phyloP scores from a whole-genome alignment of 176 grass and related monocot species.

The Triticum monococcum region DNA sequence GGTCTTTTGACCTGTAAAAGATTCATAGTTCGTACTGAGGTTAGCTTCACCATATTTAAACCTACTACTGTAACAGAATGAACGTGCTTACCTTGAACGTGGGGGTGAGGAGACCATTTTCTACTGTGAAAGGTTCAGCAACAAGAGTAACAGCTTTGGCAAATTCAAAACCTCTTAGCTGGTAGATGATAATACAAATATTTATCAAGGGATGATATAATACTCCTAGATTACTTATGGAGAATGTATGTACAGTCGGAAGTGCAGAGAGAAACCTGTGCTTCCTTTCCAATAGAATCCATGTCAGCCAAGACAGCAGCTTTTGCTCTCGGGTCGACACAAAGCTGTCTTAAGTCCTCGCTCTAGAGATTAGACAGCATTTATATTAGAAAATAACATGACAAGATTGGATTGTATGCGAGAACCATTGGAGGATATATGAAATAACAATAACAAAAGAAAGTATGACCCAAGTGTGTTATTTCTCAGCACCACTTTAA shows the following conservation, averaged over 20 bases:
- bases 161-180: constrained; percentile 97
- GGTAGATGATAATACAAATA: constrained; percentile 3
- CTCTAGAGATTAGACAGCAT: constrained; percentile 40
- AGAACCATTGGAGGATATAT: not conserved
- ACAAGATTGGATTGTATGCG: not conserved
- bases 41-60: not conserved
- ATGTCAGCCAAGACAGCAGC: constrained; percentile 85
- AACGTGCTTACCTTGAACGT: constrained; percentile 72
- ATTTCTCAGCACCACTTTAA: too few relatives aligned
- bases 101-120: constrained; percentile 94
- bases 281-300: constrained; percentile 84
- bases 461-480: not conserved
- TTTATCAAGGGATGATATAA: not conserved
- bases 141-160: constrained; percentile 79
- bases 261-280: constrained; percentile 52
- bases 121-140: constrained; percentile 82
- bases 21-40: not conserved
- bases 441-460: not conserved
- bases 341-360: constrained; percentile 69
- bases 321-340: constrained; percentile 60
- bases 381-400: constrained; percentile 6
- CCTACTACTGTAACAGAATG: constrained; percentile 20
- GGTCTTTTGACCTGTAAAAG: constrained; percentile 76
- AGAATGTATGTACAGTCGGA: constrained; percentile 7
- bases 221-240: not conserved